Base-by-base conservation (phyloP, 2,329 filamentous ascomycete species). In the Bretziella fagacearum region DNA sequence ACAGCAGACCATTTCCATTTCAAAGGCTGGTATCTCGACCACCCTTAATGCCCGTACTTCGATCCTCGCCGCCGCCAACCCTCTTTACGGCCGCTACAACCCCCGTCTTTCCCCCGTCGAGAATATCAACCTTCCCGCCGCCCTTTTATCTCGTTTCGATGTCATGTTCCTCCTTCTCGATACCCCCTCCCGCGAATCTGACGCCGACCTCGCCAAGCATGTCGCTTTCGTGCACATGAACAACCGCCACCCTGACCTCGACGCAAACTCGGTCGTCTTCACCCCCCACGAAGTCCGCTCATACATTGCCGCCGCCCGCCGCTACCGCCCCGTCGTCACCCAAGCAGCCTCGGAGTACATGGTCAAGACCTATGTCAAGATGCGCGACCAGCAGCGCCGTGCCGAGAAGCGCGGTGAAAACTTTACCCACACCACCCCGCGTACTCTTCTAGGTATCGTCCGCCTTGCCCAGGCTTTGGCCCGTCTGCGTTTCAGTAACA, bases 81-180 rank as follows among this genome's bases (percentile, higher is more conserved):
- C 91, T 49, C 74, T 98, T 35, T 98, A 98, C 58, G 91, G 91
- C 53, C 84, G 91, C 52, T 98, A 98, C 70, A 98, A 98, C 66
- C 91, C 91, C 48, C 84, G 86, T 53, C 82, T 98, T 56, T 95
- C 89, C 1, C 91, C 91, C 0, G 87, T 98, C 22, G 91, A 98
- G 63, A 98, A 98, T 64, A 98, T 98, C 65, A 98, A 98, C 63
- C 78, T 98, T 33, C 91, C 91, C n/a, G 91, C 91, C 15, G 91
- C 91, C 17, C 76, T 98, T 17, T 75, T 98, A 47, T 95, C 89
- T 51, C 84, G 91, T 74, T 98, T 98, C 64, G 91, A 98, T 62
- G 74, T 98, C 55, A 75, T 98, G 55, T 98, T 96, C 71, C 71
- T 98, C 40, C 87, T 98, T 56, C 81, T 98, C 50, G 91, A 98